These are phyloP conservation scores for Syncephalastrum racemosum DNA, from an alignment of 371 early-diverging fungal species.

Conservation along the genomic window DNA sequence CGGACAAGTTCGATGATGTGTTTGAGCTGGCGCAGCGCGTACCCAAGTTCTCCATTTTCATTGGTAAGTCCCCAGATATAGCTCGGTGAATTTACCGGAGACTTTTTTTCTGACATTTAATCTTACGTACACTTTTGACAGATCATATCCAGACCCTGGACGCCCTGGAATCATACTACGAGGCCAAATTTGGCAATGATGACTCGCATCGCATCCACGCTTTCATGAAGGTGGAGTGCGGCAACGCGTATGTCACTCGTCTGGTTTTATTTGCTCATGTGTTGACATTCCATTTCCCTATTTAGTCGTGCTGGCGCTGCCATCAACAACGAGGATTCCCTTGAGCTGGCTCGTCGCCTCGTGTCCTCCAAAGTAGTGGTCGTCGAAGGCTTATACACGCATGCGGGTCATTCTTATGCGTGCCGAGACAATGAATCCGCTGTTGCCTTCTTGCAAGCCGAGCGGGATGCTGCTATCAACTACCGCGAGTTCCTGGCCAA, in stretches of 20 bases:
- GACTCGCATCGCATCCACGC: constrained; percentile 18
- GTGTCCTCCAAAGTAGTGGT: constrained; percentile 20
- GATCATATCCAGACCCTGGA: constrained; percentile 38
- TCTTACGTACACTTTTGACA: not conserved
- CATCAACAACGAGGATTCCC: constrained; percentile 14
- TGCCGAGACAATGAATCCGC: constrained; percentile 25
- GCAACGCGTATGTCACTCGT: constrained; percentile 29
- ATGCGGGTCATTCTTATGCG: constrained; percentile 47
- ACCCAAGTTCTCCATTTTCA: constrained; percentile 33
- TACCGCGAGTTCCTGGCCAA: constrained; percentile 15
- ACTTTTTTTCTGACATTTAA: too few species aligned
- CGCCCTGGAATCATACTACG: constrained; percentile 30
- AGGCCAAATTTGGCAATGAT: constrained; percentile 5
- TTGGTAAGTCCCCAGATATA: constrained; percentile 22
- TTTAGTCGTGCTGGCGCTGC: constrained; percentile 45
- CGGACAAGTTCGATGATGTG: constrained; percentile 36
- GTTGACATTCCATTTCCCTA: too few species aligned
- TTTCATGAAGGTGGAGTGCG: constrained; percentile 44
- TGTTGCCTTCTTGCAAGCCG: constrained; percentile 28
- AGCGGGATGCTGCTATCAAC: constrained; percentile 23
- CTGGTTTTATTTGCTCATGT: too few species aligned
- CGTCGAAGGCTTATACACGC: constrained; percentile 41
- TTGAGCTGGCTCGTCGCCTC: constrained; percentile 38
- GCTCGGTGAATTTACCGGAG: too few species aligned
- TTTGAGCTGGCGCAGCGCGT: constrained; percentile 25